Conservation (phyloP, 169 alveolate species). For the Plasmodium gallinaceum region DNA sequence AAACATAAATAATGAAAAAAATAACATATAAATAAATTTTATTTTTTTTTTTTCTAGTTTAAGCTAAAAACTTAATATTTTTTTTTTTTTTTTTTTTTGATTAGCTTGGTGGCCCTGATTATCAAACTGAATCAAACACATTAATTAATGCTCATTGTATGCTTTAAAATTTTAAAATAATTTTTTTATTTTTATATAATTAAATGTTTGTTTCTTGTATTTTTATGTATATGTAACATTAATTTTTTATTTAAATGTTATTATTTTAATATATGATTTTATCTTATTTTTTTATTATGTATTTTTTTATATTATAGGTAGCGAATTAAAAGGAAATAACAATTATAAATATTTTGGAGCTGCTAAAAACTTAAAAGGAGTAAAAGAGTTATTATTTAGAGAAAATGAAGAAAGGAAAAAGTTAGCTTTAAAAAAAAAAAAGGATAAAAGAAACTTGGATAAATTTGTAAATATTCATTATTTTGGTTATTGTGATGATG, state of each 20-base stretch:
- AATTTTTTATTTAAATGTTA: neutral
- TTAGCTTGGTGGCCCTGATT: slow-evolving; percentile 75
- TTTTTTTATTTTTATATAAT: neutral
- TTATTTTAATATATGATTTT: neutral
- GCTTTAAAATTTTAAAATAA: slow-evolving; percentile 40
- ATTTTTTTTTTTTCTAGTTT: neutral
- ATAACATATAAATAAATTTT: no score
- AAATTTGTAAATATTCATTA: slow-evolving; percentile 57
- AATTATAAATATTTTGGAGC: slow-evolving; percentile 96
- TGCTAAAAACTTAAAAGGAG: slow-evolving; percentile 96
- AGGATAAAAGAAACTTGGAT: slow-evolving; percentile 42
- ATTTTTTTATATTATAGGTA: slow-evolving; percentile 40
- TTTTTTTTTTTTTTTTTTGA: neutral
- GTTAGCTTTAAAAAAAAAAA: slow-evolving; percentile 33
- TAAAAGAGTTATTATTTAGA: slow-evolving; percentile 91
- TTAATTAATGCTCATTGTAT: slow-evolving; percentile 68
- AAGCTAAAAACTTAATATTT: neutral
- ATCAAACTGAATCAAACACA: slow-evolving; percentile 56
- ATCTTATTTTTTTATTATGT: neutral
- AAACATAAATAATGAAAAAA: neutral
- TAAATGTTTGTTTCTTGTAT: neutral
- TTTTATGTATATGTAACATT: neutral
- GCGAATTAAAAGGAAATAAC: slow-evolving; percentile 89
- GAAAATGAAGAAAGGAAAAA: slow-evolving; percentile 80
- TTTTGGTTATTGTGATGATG: slow-evolving; percentile 74